Conservation (phyloP, 768 basidiomycete genomes). For the Tricholoma flavovirens region DNA sequence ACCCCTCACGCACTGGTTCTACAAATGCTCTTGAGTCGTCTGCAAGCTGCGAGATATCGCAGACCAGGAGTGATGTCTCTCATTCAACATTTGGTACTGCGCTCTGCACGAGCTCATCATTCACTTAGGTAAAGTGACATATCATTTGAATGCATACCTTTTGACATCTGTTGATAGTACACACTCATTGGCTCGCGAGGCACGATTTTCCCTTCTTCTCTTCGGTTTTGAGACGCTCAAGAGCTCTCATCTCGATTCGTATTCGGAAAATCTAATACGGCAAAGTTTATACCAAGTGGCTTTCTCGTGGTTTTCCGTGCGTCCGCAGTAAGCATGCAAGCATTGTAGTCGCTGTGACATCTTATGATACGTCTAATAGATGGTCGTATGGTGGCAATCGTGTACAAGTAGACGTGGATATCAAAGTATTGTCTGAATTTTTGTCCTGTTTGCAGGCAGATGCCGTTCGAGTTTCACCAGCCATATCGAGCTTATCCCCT, state of each 20-base stretch:
- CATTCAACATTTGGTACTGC: conserved; percentile 76
- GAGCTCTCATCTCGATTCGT: conserved; percentile 79
- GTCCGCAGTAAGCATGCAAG: conserved; percentile 69
- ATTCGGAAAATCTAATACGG: conserved; percentile 72
- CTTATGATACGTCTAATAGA: conserved; percentile 34
- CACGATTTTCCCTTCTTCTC: conserved; percentile 82
- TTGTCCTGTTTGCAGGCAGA: conserved; percentile 72
- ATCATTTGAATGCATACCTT: not conserved
- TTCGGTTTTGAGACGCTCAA: conserved; percentile 92
- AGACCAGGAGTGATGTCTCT: conserved; percentile 80
- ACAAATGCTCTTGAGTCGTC: conserved; percentile 83
- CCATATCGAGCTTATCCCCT: conserved; percentile 59
- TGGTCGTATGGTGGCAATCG: conserved; percentile 97
- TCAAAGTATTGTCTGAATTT: conserved; percentile 84
- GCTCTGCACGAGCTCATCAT: conserved; percentile 66
- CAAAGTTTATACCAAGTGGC: conserved; percentile 74
- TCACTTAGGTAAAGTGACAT: conserved; percentile 59
- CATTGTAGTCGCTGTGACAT: not conserved
- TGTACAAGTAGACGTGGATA: conserved; percentile 83
- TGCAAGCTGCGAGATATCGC: conserved; percentile 91
- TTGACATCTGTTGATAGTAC: conserved; percentile 46
- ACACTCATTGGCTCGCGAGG: conserved; percentile 86
- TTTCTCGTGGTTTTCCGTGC: conserved; percentile 88
- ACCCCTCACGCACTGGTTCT: conserved; percentile 80
- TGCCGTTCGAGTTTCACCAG: conserved; percentile 48